These are phyloP conservation scores for Phytophthora kernoviae DNA, from an alignment of 352 stramenopile genomes.

Conservation along the genomic window DNA sequence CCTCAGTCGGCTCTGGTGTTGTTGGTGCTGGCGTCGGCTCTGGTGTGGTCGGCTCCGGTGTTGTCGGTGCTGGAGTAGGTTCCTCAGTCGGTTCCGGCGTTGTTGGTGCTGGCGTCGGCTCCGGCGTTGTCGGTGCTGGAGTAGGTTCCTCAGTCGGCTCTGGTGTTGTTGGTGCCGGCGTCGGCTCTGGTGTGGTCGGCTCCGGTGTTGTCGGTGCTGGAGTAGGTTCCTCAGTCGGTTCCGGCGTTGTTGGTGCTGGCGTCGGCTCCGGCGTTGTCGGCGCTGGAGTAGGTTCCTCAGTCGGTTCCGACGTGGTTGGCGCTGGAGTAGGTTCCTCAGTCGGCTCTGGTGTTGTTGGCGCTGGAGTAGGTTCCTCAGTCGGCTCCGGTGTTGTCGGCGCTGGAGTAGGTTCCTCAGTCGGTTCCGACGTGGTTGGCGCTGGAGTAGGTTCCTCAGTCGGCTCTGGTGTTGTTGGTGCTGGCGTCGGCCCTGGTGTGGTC, in stretches of 20 bases:
- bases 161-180: background rate
- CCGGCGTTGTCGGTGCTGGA: background rate
- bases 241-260: background rate
- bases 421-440: background rate
- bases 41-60: background rate
- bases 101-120: background rate
- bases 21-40: background rate
- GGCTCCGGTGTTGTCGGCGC: background rate
- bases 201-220: background rate
- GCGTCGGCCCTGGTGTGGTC: background rate
- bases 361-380: too few species aligned
- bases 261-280: background rate
- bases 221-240: background rate
- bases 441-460: background rate
- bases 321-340: constrained; percentile 1
- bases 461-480: too few species aligned
- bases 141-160: background rate
- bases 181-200: background rate
- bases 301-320: background rate
- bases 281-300: background rate
- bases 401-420: background rate
- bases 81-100: constrained; percentile 2
- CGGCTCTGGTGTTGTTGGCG: background rate
- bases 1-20: background rate
- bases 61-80: background rate